Conservation (phyloP, 2,329 filamentous ascomycete species). For the Trichophyton rubrum region DNA sequence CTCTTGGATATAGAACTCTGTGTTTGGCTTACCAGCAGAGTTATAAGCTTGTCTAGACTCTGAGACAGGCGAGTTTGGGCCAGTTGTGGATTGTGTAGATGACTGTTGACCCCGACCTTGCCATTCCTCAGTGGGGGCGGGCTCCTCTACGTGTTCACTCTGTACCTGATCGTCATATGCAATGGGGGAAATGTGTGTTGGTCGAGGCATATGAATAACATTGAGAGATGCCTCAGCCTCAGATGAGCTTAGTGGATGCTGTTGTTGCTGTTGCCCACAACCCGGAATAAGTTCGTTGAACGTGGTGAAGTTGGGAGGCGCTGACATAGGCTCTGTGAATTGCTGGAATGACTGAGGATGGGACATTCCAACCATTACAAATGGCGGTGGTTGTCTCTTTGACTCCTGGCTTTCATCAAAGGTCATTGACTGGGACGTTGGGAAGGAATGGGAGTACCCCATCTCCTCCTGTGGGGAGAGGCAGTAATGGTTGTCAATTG, state of each 20-base stretch:
- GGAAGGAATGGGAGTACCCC: slow-evolving; percentile 23
- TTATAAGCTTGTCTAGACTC: slow-evolving; percentile 9
- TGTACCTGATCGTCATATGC: slow-evolving; percentile 25
- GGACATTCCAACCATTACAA: not conserved
- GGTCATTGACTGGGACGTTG: slow-evolving; percentile 21
- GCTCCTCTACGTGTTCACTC: slow-evolving; percentile 12
- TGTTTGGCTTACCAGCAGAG: slow-evolving; percentile 20
- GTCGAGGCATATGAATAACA: slow-evolving; percentile 24
- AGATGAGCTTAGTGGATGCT: slow-evolving; percentile 23
- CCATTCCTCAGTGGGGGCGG: slow-evolving; percentile 18
- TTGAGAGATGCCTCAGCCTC: slow-evolving; percentile 22
- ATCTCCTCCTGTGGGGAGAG: slow-evolving; percentile 22
- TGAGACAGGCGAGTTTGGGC: slow-evolving; percentile 19
- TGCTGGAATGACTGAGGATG: not conserved
- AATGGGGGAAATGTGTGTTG: slow-evolving; percentile 27
- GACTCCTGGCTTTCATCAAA: not conserved
- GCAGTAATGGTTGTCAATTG: slow-evolving; percentile 28
- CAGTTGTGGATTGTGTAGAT: slow-evolving; percentile 21
- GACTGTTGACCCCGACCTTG: slow-evolving; percentile 16
- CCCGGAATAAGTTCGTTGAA: slow-evolving; percentile 1
- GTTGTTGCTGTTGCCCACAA: slow-evolving; percentile 15
- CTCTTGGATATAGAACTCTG: slow-evolving; percentile 34
- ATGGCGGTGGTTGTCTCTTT: not conserved
- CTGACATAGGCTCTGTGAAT: slow-evolving; percentile 25
- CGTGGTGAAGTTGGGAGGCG: slow-evolving; percentile 17